Evolutionary conservation across 495 filamentous ascomycete genomes (phyloP).

Genomic region (Corynascus novoguineensis): DNA sequence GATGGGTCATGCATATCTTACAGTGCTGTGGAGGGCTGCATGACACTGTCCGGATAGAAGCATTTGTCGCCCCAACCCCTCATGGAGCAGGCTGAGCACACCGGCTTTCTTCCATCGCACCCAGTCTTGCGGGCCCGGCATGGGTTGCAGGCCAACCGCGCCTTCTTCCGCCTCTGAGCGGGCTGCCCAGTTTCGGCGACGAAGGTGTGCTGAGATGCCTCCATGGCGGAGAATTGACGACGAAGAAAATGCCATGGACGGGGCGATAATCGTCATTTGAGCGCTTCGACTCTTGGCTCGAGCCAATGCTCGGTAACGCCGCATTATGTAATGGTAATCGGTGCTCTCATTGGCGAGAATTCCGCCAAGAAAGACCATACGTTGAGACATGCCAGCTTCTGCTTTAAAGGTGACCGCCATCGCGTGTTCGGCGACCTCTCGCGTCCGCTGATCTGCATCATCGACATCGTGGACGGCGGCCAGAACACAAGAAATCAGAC

Average conservation of each 20-base stretch:
- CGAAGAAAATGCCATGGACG: background rate
- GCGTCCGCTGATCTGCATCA: no score
- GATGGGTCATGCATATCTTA: background rate
- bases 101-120: slow-evolving; percentile 23
- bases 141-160: slow-evolving; percentile 25
- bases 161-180: slow-evolving; percentile 14
- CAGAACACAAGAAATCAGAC: no score
- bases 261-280: background rate
- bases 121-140: slow-evolving; percentile 26
- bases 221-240: background rate
- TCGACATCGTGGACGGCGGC: no score
- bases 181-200: slow-evolving; percentile 13
- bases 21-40: slow-evolving; percentile 18
- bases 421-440: no score
- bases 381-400: no score
- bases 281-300: background rate
- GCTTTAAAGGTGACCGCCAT: no score
- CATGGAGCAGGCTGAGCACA: slow-evolving; percentile 16
- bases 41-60: slow-evolving; percentile 23
- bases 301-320: background rate
- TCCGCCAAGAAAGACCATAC: no score
- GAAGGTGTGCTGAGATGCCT: slow-evolving; percentile 7
- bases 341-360: background rate
- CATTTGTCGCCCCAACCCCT: slow-evolving; percentile 24
- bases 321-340: background rate